These are phyloP conservation scores for Penicillium angulare DNA, from an alignment of 495 filamentous ascomycete species.

Conservation along the genomic window DNA sequence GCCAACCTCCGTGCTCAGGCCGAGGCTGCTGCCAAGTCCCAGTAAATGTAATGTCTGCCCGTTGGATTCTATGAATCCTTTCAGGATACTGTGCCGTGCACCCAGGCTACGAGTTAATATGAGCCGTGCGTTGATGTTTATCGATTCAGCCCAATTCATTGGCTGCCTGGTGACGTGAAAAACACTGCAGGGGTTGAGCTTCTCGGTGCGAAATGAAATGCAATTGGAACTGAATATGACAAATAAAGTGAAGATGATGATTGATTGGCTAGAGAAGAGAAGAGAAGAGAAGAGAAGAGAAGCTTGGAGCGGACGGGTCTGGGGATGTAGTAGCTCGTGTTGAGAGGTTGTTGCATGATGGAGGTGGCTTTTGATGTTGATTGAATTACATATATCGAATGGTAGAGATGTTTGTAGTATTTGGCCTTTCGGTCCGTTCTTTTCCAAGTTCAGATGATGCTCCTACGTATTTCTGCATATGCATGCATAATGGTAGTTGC, in stretches of 20 bases:
- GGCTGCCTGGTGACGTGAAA: slow-evolving; percentile 5
- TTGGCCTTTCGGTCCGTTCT: neutral
- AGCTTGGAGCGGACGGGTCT: slow-evolving; percentile 2
- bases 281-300: neutral
- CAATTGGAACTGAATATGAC: slow-evolving; percentile 2
- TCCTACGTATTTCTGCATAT: too few relatives aligned
- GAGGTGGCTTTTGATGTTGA: slow-evolving; percentile 10
- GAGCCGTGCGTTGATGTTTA: slow-evolving; percentile 13
- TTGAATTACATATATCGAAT: slow-evolving; percentile 7
- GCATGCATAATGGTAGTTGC: too few relatives aligned
- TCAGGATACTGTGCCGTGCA: too few relatives aligned
- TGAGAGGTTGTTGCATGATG: too few relatives aligned
- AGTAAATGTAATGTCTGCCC: slow-evolving; percentile 28
- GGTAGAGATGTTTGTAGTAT: slow-evolving; percentile 1
- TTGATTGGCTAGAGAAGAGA: neutral
- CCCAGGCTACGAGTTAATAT: neutral
- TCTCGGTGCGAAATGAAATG: slow-evolving; percentile 8
- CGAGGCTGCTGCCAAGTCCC: slow-evolving; percentile 64
- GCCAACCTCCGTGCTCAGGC: slow-evolving; percentile 88
- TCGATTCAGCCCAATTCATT: slow-evolving; percentile 15
- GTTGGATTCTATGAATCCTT: too few relatives aligned
- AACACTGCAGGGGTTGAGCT: slow-evolving; percentile 3
- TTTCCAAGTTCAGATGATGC: too few relatives aligned
- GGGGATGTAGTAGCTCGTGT: slow-evolving; percentile 9
- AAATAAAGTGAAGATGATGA: slow-evolving; percentile 9